phyloP scores from a whole-genome alignment of 176 grass and related monocot genomes.

The Triticum urartu region DNA sequence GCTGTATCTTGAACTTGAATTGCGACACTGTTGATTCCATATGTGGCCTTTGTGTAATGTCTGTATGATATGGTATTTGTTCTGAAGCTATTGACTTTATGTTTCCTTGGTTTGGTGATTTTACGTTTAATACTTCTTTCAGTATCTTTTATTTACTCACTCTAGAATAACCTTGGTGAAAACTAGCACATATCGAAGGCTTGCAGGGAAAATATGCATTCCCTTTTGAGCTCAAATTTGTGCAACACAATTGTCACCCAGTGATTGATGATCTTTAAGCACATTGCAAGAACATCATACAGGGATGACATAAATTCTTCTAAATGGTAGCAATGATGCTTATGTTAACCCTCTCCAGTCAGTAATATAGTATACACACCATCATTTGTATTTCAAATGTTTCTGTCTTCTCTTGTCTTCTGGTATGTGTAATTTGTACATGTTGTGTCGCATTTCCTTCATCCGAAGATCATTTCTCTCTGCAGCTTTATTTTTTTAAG shows the following conservation, averaged over 20 bases:
- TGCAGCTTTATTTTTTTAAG: not conserved
- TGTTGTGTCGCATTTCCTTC: not conserved
- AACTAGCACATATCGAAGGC: conserved; percentile 27
- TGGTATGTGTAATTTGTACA: not conserved
- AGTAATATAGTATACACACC: not conserved
- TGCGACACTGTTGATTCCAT: not conserved
- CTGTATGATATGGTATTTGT: not conserved
- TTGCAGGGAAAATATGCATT: conserved; percentile 10
- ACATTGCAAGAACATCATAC: conserved; percentile 20
- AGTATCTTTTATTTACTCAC: not conserved
- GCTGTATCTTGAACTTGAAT: not conserved
- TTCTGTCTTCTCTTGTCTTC: not conserved
- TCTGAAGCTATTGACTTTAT: not conserved
- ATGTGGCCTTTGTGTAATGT: not conserved
- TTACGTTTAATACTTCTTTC: not conserved
- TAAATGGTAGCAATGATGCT: not conserved
- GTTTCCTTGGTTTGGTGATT: not conserved
- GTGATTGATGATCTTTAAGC: conserved; percentile 18
- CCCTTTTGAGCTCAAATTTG: conserved; percentile 30
- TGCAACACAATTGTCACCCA: conserved; percentile 2
- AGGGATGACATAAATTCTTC: conserved; percentile 13
- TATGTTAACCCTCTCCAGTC: not conserved
- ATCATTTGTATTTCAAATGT: conserved; percentile 11
- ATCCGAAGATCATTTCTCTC: not conserved
- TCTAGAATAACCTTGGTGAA: not conserved